Evolutionary conservation across 495 filamentous ascomycete genomes (phyloP), one percentile per base, ranked within the genome.

Genomic region (Corynascus novoguineensis): DNA sequence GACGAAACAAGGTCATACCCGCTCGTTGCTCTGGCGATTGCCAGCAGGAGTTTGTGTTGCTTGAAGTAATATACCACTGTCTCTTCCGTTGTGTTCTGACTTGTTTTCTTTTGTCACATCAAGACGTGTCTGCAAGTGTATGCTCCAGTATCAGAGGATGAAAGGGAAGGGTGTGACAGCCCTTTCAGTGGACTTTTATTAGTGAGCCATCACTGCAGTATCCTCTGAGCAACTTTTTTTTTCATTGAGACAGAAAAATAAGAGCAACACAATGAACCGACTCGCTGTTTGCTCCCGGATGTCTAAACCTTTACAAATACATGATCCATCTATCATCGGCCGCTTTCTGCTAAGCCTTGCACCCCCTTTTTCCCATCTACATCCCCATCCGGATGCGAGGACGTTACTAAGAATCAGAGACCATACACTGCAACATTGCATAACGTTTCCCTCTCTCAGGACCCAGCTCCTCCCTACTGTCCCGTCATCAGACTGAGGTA

Each of bases 401-500:
- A n/a, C n/a, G n/a, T n/a, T n/a, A n/a, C n/a, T n/a, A n/a, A n/a
- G n/a, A n/a, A n/a, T n/a, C n/a, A n/a, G n/a, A n/a, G n/a, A n/a
- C n/a, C n/a, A n/a, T n/a, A n/a, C 11, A 15, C 5, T 14, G 12
- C 34, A 37, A 7, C 6, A 9, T 14, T 37, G 3, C 41, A 2
- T 11, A 5, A 24, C 8, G 12, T 15, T 9, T 28, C 44, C 1
- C 44, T 19, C 8, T 38, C 49, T 2, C 25, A 27, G n/a, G 4
- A 4, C 12, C 37, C n/a, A n/a, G n/a, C n/a, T 10, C 19, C 28
- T 17, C 48, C 15, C n/a, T 41, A 31, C 27, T 22, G 41, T 44
- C 17, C 48, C 24, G 19, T 41, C 22, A 37, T 41, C 60, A 93
- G 68, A 65, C 90, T 92, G 69, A 97, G 74, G 74, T 91, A 97